Base-by-base conservation (phyloP, 2,329 filamentous ascomycete species). In the Coniochaeta sp. region DNA sequence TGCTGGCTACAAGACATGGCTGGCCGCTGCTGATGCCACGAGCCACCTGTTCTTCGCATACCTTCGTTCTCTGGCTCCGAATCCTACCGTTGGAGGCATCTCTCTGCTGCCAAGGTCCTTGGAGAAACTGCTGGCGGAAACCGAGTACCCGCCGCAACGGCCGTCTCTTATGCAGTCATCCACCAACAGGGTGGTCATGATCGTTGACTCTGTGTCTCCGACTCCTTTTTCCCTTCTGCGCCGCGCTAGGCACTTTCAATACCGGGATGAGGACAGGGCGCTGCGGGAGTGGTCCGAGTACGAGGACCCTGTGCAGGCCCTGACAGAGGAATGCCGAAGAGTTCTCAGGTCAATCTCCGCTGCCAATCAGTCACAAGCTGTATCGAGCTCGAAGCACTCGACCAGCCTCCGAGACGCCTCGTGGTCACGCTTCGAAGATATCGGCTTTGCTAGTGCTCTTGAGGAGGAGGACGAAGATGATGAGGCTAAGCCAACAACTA, bases 1-100 rank as follows among this genome's bases (percentile, higher is more conserved):
- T 59, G 89, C 89, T 35, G 91, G 92, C 51, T 99, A 99, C 70
- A 89, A 87, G 64, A 82, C 83, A 42, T 99, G 94, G 91, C 76
- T 86, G 59, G 16, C 89, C 63, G 91, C 92, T 55, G 94, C 94
- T 53, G 91, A 97, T 76, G 94, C 94, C 51, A 91, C 92, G 18
- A 96, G 91, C 63, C 94, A 99, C 73, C 75, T 99, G 51, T 99
- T 99, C 76, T 99, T 99, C 65, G 94, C 94, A 52, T 99, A 97
- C 66, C 81, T 99, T 47, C 83, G 94, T 60, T 96, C 91, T 1
- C 73, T 96, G 46, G 84, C 90, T 1, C 92, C 94, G n/a, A 86
- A 92, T 56, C 81, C 85, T 56, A 81, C 82, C 27, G 74, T 86
- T 50, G 88, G 83, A 56, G 88, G 88, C 46, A 95, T 97, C 55